Base-by-base conservation (phyloP, 805 yeast species). In the Kodamaea kakaduensis region DNA sequence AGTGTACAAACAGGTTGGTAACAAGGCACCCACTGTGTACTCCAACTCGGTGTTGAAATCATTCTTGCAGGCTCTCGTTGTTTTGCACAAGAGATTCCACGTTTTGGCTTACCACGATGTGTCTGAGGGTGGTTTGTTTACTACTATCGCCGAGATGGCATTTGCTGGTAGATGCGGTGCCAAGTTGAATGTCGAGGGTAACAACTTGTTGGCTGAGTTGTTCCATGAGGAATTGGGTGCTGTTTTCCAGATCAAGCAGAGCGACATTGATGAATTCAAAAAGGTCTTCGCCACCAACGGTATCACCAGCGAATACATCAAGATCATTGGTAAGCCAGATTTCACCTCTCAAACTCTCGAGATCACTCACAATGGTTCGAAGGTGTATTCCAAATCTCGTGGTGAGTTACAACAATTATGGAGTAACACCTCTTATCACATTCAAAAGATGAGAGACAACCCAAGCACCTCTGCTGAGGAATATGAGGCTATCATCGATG, bases 151-250 rank as follows among this genome's bases (percentile, higher is more conserved):
- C 28, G 98, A 93, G 67, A 93, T 93, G 97, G 95, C 96, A 0
- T 93, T 93, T 65, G 96, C 97, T 29, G 89, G 90, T 20, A 80
- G 97, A 67, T 75, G 78, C 35, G 98, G 98, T 45, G 56, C 89
- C 39, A 73, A 78, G 34, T 64, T 89, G 36, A 57, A 63, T 23
- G 41, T 81, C 24, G 50, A 54, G 13, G 57, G 64, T 8, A 68
- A 66, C 17, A 74, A 71, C 41, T 61, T 67, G 9, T 67, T 78
- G 36, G 61, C 81, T 9, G 68, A 71, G 21, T 67, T 89, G 51
- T 93, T 93, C 71, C 83, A 81, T 56, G 98, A 93, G 67, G 97
- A 93, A 58, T 73, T 93, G 31, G 98, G 97, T 57, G 90, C 95
- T 22, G 95, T 90, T 17, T 88, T 93, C 88, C 98, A 93, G 62